Evolutionary conservation across 371 early-diverging fungal species (phyloP).

Genomic region (Rhizomucor pusillus): DNA sequence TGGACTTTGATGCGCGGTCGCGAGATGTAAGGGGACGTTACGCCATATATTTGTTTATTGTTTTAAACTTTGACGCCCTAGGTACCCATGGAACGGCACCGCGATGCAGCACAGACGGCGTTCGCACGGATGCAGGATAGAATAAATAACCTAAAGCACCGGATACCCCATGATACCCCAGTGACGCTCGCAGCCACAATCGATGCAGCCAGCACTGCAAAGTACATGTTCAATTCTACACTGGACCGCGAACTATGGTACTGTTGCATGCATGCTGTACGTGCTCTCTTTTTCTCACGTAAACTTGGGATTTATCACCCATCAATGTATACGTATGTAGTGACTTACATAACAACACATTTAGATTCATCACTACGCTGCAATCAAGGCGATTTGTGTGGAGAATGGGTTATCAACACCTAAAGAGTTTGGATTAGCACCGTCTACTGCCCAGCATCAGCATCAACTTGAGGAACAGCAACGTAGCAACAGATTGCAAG

Average conservation of each 20-base stretch:
- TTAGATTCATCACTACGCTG: constrained; percentile 55
- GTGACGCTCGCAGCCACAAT: constrained; percentile 31
- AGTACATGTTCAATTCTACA: constrained; percentile 32
- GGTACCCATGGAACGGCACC: constrained; percentile 37
- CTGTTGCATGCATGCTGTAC: constrained; percentile 54
- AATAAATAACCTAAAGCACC: constrained; percentile 4
- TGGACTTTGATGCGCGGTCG: constrained; percentile 48
- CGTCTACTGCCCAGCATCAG: constrained; percentile 39
- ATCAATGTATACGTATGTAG: too few species aligned
- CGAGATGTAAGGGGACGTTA: constrained; percentile 33
- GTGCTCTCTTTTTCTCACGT: constrained; percentile 5
- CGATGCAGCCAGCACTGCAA: constrained; percentile 29
- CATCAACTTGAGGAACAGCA: too few species aligned
- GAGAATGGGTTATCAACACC: constrained; percentile 40
- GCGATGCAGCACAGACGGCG: constrained; percentile 30
- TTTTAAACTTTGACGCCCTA: constrained; percentile 10
- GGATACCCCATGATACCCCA: constrained; percentile 16
- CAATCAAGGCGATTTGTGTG: constrained; percentile 53
- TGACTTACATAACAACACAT: constrained; percentile 4
- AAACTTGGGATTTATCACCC: too few species aligned
- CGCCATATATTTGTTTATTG: not conserved
- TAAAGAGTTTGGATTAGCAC: constrained; percentile 50
- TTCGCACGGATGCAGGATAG: constrained; percentile 16
- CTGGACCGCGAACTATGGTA: constrained; percentile 69
- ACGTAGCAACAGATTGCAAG: too few species aligned